These are phyloP conservation scores for Aspergillus unguis DNA, from an alignment of 2,329 filamentous ascomycete species.

Conservation along the genomic window DNA sequence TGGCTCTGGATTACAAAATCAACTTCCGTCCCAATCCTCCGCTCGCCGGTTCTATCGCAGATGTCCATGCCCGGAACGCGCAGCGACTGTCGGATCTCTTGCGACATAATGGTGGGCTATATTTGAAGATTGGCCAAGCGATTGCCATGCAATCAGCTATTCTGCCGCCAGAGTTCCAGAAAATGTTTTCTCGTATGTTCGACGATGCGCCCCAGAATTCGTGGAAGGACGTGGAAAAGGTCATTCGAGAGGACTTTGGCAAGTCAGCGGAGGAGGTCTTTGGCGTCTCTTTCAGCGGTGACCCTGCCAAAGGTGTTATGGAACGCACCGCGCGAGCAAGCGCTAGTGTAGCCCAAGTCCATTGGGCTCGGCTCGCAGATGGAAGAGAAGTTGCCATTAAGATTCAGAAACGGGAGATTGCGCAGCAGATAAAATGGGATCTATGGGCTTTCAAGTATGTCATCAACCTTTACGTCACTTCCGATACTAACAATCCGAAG, in stretches of 20 bases:
- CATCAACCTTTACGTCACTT: not conserved
- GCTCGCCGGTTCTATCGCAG: conserved; percentile 67
- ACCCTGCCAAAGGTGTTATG: conserved; percentile 62
- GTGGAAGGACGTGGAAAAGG: conserved; percentile 80
- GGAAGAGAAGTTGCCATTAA: conserved; percentile 93
- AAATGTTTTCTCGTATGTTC: conserved; percentile 96
- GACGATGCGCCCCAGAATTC: conserved; percentile 93
- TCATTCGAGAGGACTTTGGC: conserved; percentile 85
- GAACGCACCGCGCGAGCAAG: conserved; percentile 68
- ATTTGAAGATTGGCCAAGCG: conserved; percentile 96
- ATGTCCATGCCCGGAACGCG: conserved; percentile 79
- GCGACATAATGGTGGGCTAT: conserved; percentile 82
- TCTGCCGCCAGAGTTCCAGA: conserved; percentile 88
- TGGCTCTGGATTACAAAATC: conserved; percentile 91
- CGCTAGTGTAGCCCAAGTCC: conserved; percentile 93
- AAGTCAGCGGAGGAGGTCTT: conserved; percentile 86
- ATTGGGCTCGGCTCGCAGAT: conserved; percentile 83
- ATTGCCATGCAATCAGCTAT: conserved; percentile 98
- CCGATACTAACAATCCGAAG: conserved; percentile 39
- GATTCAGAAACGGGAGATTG: conserved; percentile 93
- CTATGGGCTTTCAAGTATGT: conserved; percentile 85
- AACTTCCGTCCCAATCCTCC: conserved; percentile 84
- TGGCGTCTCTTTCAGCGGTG: conserved; percentile 74
- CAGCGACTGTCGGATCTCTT: conserved; percentile 78
- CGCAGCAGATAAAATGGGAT: conserved; percentile 87